Evolutionary conservation across 2,329 filamentous ascomycete species (phyloP).

Genomic region (Xylaria polymorpha): DNA sequence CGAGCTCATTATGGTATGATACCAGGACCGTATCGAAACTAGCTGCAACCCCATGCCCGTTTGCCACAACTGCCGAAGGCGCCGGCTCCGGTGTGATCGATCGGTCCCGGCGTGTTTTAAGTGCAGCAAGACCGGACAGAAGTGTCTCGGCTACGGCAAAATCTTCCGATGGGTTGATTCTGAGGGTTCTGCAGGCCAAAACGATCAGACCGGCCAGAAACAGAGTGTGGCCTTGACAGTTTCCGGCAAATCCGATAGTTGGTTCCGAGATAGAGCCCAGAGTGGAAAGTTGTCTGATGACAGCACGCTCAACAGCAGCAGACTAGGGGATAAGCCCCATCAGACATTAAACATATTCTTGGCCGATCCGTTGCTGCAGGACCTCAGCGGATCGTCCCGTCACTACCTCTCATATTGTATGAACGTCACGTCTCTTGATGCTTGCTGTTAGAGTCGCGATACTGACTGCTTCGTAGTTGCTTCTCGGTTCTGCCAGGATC

Average conservation of each 20-base stretch:
- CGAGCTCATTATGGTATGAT: constrained; percentile 16
- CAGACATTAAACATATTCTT: constrained; percentile 49
- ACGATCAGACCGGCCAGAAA: constrained; percentile 51
- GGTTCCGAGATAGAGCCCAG: constrained; percentile 33
- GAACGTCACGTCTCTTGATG: constrained; percentile 40
- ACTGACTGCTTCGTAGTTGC: constrained; percentile 40
- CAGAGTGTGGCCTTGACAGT: constrained; percentile 29
- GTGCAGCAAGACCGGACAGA: constrained; percentile 64
- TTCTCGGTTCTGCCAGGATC: constrained; percentile 62
- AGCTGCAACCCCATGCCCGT: neutral
- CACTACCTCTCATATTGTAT: constrained; percentile 64
- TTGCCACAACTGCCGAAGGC: constrained; percentile 72
- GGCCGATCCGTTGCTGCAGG: constrained; percentile 66
- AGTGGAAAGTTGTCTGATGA: neutral
- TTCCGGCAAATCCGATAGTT: constrained; percentile 23
- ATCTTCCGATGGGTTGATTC: constrained; percentile 69
- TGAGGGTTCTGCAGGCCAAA: constrained; percentile 54
- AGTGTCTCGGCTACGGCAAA: constrained; percentile 71
- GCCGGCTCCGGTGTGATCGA: constrained; percentile 70
- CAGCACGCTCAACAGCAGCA: neutral
- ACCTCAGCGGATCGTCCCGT: constrained; percentile 59
- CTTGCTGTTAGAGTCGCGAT: neutral
- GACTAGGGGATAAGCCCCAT: constrained; percentile 10
- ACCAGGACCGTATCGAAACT: neutral
- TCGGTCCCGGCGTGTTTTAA: constrained; percentile 70